These are phyloP conservation scores for Colletotrichum graminicola DNA, from an alignment of 2,329 filamentous ascomycete species.

Conservation along the genomic window DNA sequence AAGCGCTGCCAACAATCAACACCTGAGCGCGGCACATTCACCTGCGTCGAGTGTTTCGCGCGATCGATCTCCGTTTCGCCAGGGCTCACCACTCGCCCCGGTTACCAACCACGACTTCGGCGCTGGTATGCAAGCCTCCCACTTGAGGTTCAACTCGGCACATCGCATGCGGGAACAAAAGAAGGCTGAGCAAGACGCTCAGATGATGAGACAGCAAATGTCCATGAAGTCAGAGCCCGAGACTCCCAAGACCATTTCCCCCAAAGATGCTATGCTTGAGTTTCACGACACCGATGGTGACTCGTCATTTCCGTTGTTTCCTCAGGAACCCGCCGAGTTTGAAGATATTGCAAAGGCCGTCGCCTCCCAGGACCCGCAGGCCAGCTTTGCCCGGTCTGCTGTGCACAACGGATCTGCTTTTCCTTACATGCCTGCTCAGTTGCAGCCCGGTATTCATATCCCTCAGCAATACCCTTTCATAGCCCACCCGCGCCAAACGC, in stretches of 20 bases:
- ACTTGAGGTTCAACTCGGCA: constrained; percentile 62
- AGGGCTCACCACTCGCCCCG: constrained; percentile 73
- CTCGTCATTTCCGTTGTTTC: constrained; percentile 79
- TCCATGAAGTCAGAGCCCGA: constrained; percentile 57
- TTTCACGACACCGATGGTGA: constrained; percentile 82
- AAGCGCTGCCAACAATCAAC: constrained; percentile 82
- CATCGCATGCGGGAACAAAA: constrained; percentile 71
- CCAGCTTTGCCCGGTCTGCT: constrained; percentile 2
- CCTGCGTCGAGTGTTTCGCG: constrained; percentile 64
- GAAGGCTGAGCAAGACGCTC: constrained; percentile 71
- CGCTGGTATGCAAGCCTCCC: constrained; percentile 42
- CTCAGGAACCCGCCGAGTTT: constrained; percentile 63
- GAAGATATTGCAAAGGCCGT: constrained; percentile 52
- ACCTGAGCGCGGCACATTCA: constrained; percentile 69
- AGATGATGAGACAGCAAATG: constrained; percentile 58
- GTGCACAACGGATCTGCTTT: constrained; percentile 17
- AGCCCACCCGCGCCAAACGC: constrained; percentile 51
- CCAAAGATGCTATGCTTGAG: constrained; percentile 90
- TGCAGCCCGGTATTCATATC: constrained; percentile 56
- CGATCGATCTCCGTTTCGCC: constrained; percentile 85
- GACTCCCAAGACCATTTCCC: constrained; percentile 89
- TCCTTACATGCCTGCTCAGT: constrained; percentile 50
- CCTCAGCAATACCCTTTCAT: constrained; percentile 67
- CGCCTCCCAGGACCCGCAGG: constrained; percentile 1
- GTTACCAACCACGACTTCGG: constrained; percentile 59